phyloP scores from a whole-genome alignment of 352 stramenopile genomes.

The Phytophthora quininea region DNA sequence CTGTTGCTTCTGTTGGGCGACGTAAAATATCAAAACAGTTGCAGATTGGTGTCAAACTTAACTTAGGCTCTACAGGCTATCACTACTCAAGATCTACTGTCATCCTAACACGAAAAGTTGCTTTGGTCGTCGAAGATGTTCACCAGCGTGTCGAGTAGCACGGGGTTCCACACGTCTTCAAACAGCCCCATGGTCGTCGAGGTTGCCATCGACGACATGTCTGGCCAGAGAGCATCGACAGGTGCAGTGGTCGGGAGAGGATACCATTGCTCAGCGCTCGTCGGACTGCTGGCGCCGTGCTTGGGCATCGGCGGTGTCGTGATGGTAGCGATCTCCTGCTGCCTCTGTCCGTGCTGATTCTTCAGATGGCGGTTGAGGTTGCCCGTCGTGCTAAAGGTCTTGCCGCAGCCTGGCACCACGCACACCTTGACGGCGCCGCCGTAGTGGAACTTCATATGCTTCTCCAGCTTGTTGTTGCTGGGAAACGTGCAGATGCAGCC shows the following conservation, averaged over 20 bases:
- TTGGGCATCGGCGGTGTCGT: neutral
- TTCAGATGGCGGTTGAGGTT: constrained; percentile 50
- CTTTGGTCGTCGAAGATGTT: constrained; percentile 36
- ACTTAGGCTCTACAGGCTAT: neutral
- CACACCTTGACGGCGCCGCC: constrained; percentile 31
- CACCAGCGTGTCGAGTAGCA: constrained; percentile 30
- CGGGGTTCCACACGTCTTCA: constrained; percentile 35
- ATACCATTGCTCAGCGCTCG: constrained; percentile 33
- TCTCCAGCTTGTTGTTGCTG: constrained; percentile 28
- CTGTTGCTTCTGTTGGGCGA: no score
- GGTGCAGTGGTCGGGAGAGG: constrained; percentile 7
- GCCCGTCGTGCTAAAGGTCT: constrained; percentile 56
- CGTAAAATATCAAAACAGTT: no score
- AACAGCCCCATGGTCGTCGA: constrained; percentile 21
- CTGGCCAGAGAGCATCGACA: constrained; percentile 13
- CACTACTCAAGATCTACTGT: neutral
- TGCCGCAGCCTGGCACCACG: constrained; percentile 34
- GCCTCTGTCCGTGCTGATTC: constrained; percentile 22
- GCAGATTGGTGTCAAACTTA: neutral
- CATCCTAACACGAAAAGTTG: constrained; percentile 27
- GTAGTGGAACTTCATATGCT: constrained; percentile 45
- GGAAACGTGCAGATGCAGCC: constrained; percentile 23
- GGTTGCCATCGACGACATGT: constrained; percentile 8
- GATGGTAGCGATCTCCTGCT: constrained; percentile 4
- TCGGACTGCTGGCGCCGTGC: constrained; percentile 28